These are phyloP conservation scores for Toxicodendron radicans DNA, from an alignment of 345 rosid species.

Conservation along the genomic window DNA sequence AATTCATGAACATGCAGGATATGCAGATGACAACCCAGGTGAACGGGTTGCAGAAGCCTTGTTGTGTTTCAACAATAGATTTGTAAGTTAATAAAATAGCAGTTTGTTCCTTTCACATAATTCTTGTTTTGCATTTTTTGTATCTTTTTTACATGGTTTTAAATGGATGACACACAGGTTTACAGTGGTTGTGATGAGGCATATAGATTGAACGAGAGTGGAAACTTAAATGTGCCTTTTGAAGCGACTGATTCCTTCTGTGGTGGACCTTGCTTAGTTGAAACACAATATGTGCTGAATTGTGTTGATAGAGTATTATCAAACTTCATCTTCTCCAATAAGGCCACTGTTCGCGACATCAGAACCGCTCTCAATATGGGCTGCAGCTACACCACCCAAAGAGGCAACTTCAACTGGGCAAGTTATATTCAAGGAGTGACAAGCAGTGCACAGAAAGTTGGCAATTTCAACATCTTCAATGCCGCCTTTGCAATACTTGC, in stretches of 20 bases:
- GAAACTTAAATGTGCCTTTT: constrained; percentile 47
- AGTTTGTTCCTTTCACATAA: not conserved
- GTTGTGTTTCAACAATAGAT: constrained; percentile 44
- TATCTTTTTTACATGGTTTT: not conserved
- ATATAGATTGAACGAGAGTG: constrained; percentile 46
- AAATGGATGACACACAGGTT: constrained; percentile 28
- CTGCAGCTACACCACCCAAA: constrained; percentile 47
- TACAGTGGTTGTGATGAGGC: constrained; percentile 47
- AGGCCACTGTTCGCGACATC: constrained; percentile 40
- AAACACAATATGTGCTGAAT: constrained; percentile 47
- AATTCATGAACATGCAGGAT: constrained; percentile 21
- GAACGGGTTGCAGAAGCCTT: constrained; percentile 38
- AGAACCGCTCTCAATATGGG: constrained; percentile 40
- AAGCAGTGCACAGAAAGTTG: constrained; percentile 28
- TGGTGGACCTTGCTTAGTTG: constrained; percentile 49
- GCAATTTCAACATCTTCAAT: constrained; percentile 15
- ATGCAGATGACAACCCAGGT: constrained; percentile 32
- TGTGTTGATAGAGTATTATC: constrained; percentile 49
- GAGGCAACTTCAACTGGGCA: constrained; percentile 56
- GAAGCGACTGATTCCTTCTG: constrained; percentile 52
- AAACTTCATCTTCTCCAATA: constrained; percentile 46
- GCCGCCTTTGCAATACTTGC: constrained; percentile 27
- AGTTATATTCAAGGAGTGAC: constrained; percentile 42
- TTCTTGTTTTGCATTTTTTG: no score
- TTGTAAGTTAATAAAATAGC: constrained; percentile 18